A percentile compares a stretch with the other conserved stretches of the same genome.
Evolutionary conservation across 2,329 filamentous ascomycete genomes (phyloP).

Genomic region (Thyridium curvatum): DNA sequence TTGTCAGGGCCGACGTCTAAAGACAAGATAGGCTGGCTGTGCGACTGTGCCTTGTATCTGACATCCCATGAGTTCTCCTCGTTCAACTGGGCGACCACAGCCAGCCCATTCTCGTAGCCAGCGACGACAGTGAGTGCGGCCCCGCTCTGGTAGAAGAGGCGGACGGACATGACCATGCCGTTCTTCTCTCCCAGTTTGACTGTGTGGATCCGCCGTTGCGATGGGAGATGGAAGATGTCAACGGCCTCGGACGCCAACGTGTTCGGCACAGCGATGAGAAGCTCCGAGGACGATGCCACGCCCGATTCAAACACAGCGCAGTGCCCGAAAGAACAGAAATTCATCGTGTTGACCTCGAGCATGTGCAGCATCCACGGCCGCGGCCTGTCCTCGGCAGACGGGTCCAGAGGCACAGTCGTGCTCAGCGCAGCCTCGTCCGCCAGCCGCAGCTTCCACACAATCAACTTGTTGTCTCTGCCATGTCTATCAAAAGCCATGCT

Average conservation of each 20-base stretch:
- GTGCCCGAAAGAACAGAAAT: conserved; percentile 81
- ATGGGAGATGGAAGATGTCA: conserved; percentile 79
- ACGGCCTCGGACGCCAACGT: conserved; percentile 68
- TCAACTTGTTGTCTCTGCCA: conserved; percentile 79
- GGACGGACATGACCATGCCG: conserved; percentile 87
- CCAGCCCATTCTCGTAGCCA: conserved; percentile 82
- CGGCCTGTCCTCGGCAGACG: conserved; percentile 36
- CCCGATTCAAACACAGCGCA: conserved; percentile 30
- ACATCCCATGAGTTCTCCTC: conserved; percentile 33
- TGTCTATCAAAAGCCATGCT: no score
- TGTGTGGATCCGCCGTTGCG: conserved; percentile 60
- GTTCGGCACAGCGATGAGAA: conserved; percentile 76
- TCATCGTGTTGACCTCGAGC: conserved; percentile 84
- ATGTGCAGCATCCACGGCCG: conserved; percentile 83
- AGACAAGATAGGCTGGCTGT: conserved; percentile 78
- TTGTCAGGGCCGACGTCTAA: conserved; percentile 47
- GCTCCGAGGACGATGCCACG: conserved; percentile 26
- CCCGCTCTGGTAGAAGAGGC: conserved; percentile 43
- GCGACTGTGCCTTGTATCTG: conserved; percentile 60
- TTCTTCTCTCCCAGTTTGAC: conserved; percentile 42
- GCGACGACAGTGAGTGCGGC: conserved; percentile 54
- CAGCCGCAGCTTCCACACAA: conserved; percentile 70
- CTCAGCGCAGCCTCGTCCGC: conserved; percentile 60
- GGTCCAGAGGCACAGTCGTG: conserved; percentile 65
- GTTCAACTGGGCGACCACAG: conserved; percentile 55